phyloP scores from a whole-genome alignment of 2,329 filamentous ascomycete species.

The Incumbomyces delicatus region DNA sequence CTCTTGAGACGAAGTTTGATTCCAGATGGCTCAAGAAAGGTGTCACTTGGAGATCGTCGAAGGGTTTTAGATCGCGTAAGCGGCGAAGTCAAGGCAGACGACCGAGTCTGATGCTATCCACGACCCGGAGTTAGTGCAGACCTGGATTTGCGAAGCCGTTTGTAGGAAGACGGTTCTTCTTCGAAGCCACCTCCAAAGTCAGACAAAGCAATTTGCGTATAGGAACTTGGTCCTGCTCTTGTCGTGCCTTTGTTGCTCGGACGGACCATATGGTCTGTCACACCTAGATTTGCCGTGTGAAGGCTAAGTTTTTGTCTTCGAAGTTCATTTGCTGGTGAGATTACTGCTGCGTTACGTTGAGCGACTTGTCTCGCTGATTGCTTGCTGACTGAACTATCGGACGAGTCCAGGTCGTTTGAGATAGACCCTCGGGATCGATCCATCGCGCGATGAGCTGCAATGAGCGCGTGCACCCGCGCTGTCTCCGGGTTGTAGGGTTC shows the following conservation, averaged over 20 bases:
- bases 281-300: not conserved
- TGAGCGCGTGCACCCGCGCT: constrained; percentile 28
- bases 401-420: constrained; percentile 12
- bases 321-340: constrained; percentile 6
- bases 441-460: constrained; percentile 36
- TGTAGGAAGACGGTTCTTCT: constrained; percentile 35
- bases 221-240: not conserved
- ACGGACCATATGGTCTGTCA: not conserved
- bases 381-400: constrained; percentile 9
- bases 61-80: constrained; percentile 7
- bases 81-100: constrained; percentile 7
- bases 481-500: constrained; percentile 25
- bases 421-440: constrained; percentile 25
- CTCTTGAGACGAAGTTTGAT: constrained; percentile 24
- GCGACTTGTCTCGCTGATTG: not conserved
- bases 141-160: constrained; percentile 36
- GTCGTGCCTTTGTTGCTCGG: not conserved
- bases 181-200: constrained; percentile 3
- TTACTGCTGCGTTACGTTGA: not conserved
- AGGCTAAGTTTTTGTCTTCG: constrained; percentile 6
- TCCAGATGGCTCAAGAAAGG: constrained; percentile 1
- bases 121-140: constrained; percentile 38
- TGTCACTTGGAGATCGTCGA: constrained; percentile 8
- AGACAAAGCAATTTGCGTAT: not conserved
- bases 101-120: constrained; percentile 16